Evolutionary conservation across 164 flowering plant genomes (phyloP).

Genomic region (Platanus orientalis): DNA sequence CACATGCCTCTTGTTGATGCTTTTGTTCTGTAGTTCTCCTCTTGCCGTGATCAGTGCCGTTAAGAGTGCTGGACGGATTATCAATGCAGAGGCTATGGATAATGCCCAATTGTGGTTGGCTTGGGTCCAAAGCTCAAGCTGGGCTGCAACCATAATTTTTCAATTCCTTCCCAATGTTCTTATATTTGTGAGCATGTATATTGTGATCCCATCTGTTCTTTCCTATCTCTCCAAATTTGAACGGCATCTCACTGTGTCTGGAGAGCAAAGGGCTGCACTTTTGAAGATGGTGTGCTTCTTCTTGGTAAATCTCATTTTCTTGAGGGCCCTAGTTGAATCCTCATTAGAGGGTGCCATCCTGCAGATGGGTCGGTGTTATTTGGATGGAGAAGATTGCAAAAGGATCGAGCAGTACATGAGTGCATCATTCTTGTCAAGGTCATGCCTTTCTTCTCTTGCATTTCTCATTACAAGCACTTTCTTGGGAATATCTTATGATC

Average conservation of each 20-base stretch:
- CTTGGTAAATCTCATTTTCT: conserved; percentile 83
- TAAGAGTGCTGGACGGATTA: conserved; percentile 78
- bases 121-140: conserved; percentile 90
- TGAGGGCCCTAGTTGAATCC: conserved; percentile 86
- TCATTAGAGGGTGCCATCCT: conserved; percentile 76
- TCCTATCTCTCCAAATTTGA: conserved; percentile 91
- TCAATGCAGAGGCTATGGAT: conserved; percentile 95
- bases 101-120: conserved; percentile 81
- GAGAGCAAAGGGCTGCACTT: conserved; percentile 95
- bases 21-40: conserved; percentile 95
- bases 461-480: conserved; percentile 94
- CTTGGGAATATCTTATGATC: conserved; percentile 90
- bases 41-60: conserved; percentile 84
- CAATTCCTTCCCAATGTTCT: conserved; percentile 96
- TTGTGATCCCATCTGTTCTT: conserved; percentile 83
- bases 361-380: conserved; percentile 89
- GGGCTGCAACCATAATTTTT: conserved; percentile 75
- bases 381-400: conserved; percentile 99
- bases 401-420: conserved; percentile 92
- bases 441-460: conserved; percentile 93
- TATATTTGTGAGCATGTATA: conserved; percentile 94
- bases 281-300: conserved; percentile 98
- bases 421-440: conserved; percentile 82
- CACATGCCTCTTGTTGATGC: conserved; percentile 71
- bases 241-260: conserved; percentile 81